phyloP scores from a whole-genome alignment of 768 basidiomycete genomes.

The Russula ochroleuca region DNA sequence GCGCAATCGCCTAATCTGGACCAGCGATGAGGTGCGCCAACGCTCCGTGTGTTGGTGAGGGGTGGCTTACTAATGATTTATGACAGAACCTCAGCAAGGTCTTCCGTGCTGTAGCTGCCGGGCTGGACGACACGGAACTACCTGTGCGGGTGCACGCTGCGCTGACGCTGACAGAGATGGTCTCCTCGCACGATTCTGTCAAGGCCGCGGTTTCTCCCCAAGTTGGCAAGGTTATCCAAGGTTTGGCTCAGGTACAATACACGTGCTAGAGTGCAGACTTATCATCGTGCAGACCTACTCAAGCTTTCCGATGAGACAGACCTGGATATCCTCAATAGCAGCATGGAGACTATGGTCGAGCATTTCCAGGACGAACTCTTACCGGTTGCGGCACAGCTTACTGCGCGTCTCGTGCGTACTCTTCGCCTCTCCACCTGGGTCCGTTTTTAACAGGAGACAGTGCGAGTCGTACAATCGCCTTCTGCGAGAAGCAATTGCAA shows the following conservation, averaged over 20 bases:
- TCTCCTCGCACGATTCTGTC: constrained; percentile 61
- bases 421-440: constrained; percentile 3
- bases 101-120: constrained; percentile 60
- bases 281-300: constrained; percentile 56
- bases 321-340: constrained; percentile 73
- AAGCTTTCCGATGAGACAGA: constrained; percentile 91
- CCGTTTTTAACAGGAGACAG: constrained; percentile 36
- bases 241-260: constrained; percentile 34
- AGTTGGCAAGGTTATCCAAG: constrained; percentile 85
- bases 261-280: neutral
- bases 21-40: constrained; percentile 51
- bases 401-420: constrained; percentile 62
- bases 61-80: neutral
- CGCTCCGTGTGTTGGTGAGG: neutral
- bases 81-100: constrained; percentile 56
- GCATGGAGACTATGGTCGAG: constrained; percentile 85
- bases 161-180: constrained; percentile 73
- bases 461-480: constrained; percentile 81
- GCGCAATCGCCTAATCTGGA: constrained; percentile 65
- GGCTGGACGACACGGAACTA: constrained; percentile 71
- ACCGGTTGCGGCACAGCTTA: constrained; percentile 79
- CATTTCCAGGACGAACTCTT: constrained; percentile 79
- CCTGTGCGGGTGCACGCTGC: constrained; percentile 84
- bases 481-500: constrained; percentile 56
- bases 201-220: constrained; percentile 64